Conservation (phyloP, 2,329 filamentous ascomycete genomes). For the Scytalidium sp. region DNA sequence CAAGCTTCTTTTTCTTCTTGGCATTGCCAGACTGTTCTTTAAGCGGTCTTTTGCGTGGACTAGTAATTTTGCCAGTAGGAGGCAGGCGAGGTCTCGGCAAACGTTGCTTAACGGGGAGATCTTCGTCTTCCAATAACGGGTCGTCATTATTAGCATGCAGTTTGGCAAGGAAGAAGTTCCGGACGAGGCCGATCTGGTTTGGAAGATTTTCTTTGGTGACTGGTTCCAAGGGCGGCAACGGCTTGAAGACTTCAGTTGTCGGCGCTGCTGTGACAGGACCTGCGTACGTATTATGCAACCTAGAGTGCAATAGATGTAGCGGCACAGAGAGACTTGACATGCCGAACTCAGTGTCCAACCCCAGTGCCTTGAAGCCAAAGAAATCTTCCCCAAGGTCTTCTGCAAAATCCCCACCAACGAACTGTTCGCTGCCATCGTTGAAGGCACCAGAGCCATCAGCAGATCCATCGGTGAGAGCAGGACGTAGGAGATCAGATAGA, state of each 20-base stretch:
- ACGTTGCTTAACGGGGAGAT: constrained; percentile 85
- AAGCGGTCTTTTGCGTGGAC: constrained; percentile 76
- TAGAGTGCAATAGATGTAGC: constrained; percentile 87
- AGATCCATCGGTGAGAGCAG: constrained; percentile 77
- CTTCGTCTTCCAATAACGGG: constrained; percentile 88
- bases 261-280: constrained; percentile 58
- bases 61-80: constrained; percentile 80
- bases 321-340: constrained; percentile 86
- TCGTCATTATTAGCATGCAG: constrained; percentile 80
- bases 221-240: constrained; percentile 68
- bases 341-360: constrained; percentile 87
- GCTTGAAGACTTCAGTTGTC: constrained; percentile 53
- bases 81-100: constrained; percentile 60
- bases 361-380: constrained; percentile 96
- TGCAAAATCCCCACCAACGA: constrained; percentile 93
- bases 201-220: constrained; percentile 77
- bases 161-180: constrained; percentile 88
- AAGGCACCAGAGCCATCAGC: constrained; percentile 87
- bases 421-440: constrained; percentile 95
- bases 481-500: constrained; percentile 87
- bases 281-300: constrained; percentile 82
- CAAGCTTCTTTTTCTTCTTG: constrained; percentile 84
- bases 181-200: constrained; percentile 80
- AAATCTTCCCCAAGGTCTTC: constrained; percentile 98
- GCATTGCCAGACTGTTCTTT: constrained; percentile 80